Conservation (phyloP, 768 basidiomycete genomes). For the Lactarius vividus region DNA sequence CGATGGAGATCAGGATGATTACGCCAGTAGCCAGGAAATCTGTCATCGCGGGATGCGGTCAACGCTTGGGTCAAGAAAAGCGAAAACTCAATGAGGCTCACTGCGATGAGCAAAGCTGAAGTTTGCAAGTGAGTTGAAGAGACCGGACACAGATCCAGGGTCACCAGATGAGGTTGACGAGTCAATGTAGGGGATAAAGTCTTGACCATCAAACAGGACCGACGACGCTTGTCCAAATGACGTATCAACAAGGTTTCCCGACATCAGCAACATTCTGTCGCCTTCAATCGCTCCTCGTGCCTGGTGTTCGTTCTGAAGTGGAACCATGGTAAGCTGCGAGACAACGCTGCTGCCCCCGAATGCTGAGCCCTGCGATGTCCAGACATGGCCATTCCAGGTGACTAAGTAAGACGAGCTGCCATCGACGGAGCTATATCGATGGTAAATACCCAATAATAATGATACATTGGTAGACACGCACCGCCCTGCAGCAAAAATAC, state of each 20-base stretch:
- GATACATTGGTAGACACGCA: conserved; percentile 38
- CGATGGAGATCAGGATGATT: conserved; percentile 96
- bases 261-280: conserved; percentile 89
- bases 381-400: conserved; percentile 81
- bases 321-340: conserved; percentile 87
- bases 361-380: conserved; percentile 63
- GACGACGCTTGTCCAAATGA: conserved; percentile 78
- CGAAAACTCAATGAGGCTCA: conserved; percentile 40
- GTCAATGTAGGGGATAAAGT: conserved; percentile 77
- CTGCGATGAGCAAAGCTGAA: conserved; percentile 73
- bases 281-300: conserved; percentile 69
- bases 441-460: neutral
- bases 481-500: conserved; percentile 89
- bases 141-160: conserved; percentile 65
- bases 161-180: conserved; percentile 63
- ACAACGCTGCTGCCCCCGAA: conserved; percentile 60
- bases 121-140: conserved; percentile 79
- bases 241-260: conserved; percentile 68
- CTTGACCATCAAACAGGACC: conserved; percentile 83
- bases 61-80: conserved; percentile 14
- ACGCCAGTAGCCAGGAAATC: conserved; percentile 89
- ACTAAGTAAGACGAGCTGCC: conserved; percentile 67
- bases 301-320: conserved; percentile 72
- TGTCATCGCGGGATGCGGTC: conserved; percentile 34
- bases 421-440: conserved; percentile 46